Evolutionary conservation across 139 green algal genomes (phyloP).

Genomic region (Haematococcus sp.): DNA sequence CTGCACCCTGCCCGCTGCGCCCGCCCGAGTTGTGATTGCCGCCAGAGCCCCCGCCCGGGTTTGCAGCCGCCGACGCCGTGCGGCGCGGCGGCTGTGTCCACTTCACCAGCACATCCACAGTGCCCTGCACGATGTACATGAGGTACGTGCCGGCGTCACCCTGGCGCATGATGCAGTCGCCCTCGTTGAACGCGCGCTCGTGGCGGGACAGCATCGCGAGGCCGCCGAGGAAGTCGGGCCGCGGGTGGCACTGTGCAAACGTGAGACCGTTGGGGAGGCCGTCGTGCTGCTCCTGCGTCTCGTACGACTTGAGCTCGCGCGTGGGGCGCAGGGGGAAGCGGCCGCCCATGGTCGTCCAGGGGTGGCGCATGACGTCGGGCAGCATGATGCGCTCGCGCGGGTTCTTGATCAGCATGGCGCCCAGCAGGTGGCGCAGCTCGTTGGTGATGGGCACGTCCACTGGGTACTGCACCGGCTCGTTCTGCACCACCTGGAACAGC

Average conservation of each 20-base stretch:
- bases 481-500: slow-evolving; percentile 77
- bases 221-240: slow-evolving; percentile 24
- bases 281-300: slow-evolving; percentile 38
- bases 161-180: slow-evolving; percentile 52
- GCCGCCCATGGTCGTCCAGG: slow-evolving; percentile 65
- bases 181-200: slow-evolving; percentile 48
- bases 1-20: background rate
- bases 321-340: slow-evolving; percentile 34
- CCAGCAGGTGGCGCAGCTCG: slow-evolving; percentile 62
- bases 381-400: slow-evolving; percentile 70
- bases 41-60: background rate
- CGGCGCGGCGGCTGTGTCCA: slow-evolving; percentile 15
- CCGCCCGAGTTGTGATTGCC: background rate
- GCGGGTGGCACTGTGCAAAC: slow-evolving; percentile 28
- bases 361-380: slow-evolving; percentile 60
- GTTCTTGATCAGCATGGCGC: slow-evolving; percentile 74
- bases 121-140: slow-evolving; percentile 46
- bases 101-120: slow-evolving; percentile 41
- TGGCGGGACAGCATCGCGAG: slow-evolving; percentile 21
- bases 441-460: slow-evolving; percentile 42
- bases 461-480: slow-evolving; percentile 68
- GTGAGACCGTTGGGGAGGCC: background rate
- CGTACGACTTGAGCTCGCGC: slow-evolving; percentile 27
- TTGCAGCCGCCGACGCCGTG: background rate
- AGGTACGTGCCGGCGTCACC: slow-evolving; percentile 42